Evolutionary conservation across 495 filamentous ascomycete species (phyloP), one percentile per base, ranked within the genome.

Genomic region (Neurospora terricola): DNA sequence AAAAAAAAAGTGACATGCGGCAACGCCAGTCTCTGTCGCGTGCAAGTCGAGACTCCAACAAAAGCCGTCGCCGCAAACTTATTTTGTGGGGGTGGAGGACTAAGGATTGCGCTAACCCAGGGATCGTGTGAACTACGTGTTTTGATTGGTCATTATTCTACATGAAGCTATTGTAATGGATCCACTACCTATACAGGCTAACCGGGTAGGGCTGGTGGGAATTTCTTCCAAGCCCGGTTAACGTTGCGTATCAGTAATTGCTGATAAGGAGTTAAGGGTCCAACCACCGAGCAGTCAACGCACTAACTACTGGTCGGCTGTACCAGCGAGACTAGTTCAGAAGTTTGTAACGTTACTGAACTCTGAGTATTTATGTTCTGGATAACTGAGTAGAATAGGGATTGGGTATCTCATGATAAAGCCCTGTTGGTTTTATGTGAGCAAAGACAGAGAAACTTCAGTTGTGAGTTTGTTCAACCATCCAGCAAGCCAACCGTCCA

Each of bases 401-500:
- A 30, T 23, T 62, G 27, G 54, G 27, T 62, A 34, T 62, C 54
- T 62, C 14, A 30, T 30, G 23, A 12, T 30, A 59, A 14, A 54
- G 21, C 21, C n/a, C 21, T 23, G 5, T 5, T 12, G 10, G n/a
- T 12, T 48, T 11, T 54, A 54, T 23, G 9, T 21, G 8, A 14
- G 48, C 11, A 14, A 8, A 62, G 11, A 59, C 21, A 27, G 9
- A 59, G 48, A 34, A 34, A 34, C 34, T 34, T 34, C 34, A 34
- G 23, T 59, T 30, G 23, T 30, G 12, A 34, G 21, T 23, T 23
- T 40, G 34, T 38, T 81, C 74, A 81, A 14, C 76, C 80, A 74
- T 93, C 90, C 72, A 98, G 78, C 72, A 97, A 83, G 27, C 88
- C 88, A 76, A 96, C 89, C 34, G 92, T 91, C 83, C 93, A 87